Evolutionary conservation across 2,329 filamentous ascomycete genomes (phyloP).

Genomic region (Cryphonectria naterciae): DNA sequence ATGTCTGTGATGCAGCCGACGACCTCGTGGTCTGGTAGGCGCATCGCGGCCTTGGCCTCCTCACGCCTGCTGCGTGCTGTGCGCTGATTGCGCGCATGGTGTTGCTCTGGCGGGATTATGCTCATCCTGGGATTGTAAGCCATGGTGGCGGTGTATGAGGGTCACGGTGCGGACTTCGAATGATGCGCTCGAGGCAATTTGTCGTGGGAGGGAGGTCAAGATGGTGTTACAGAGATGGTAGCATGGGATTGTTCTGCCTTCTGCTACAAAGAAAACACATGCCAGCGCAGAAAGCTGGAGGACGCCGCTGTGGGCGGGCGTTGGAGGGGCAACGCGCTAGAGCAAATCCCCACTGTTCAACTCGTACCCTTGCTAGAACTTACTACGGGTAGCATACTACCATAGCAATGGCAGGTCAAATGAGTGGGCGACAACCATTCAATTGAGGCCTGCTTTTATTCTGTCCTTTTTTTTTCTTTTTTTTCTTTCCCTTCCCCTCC

Average conservation of each 20-base stretch:
- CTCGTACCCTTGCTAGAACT: not conserved
- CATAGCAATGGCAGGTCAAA: not conserved
- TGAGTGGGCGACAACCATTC: not conserved
- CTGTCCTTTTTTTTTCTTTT: not conserved
- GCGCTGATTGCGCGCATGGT: slow-evolving; percentile 47
- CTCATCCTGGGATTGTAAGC: slow-evolving; percentile 64
- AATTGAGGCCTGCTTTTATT: not conserved
- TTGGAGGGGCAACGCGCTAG: slow-evolving; percentile 14
- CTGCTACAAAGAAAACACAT: not conserved
- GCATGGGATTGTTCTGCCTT: not conserved
- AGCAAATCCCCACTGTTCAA: not conserved
- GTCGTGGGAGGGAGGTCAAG: not conserved
- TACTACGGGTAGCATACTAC: not conserved
- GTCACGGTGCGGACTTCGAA: not conserved
- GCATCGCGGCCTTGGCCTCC: slow-evolving; percentile 63
- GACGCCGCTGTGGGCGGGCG: not conserved
- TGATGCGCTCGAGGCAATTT: not conserved
- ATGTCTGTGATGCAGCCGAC: slow-evolving; percentile 97
- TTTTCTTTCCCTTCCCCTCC: too few relatives aligned
- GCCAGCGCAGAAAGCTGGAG: not conserved
- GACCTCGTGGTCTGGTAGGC: slow-evolving; percentile 74
- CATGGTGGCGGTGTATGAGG: slow-evolving; percentile 45
- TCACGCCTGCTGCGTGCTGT: slow-evolving; percentile 61
- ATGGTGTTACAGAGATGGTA: not conserved
- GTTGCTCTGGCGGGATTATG: slow-evolving; percentile 59